phyloP scores from a whole-genome alignment of 2,329 filamentous ascomycete species.

The Xylariaceae sp. region DNA sequence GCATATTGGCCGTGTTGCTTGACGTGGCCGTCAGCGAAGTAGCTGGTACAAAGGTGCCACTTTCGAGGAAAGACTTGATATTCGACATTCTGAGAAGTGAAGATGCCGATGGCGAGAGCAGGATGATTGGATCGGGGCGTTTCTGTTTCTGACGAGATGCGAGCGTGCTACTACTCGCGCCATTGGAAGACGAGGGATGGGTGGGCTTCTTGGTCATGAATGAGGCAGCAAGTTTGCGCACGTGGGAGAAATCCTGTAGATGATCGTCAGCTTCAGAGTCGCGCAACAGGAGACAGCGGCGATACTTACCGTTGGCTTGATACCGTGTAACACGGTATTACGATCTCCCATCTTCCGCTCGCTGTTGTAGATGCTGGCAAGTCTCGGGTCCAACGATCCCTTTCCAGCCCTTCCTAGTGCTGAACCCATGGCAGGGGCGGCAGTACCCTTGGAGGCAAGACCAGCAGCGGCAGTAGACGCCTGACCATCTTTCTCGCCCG shows the following conservation, averaged over 20 bases:
- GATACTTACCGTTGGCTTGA: constrained; percentile 72
- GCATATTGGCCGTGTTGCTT: constrained; percentile 66
- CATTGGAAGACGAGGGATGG: constrained; percentile 34
- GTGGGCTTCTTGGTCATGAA: constrained; percentile 63
- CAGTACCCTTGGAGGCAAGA: constrained; percentile 36
- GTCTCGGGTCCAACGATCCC: constrained; percentile 68
- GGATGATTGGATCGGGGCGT: constrained; percentile 79
- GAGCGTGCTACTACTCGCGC: constrained; percentile 42
- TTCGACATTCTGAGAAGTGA: constrained; percentile 93
- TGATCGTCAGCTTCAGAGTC: constrained; percentile 1
- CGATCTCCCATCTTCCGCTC: constrained; percentile 90
- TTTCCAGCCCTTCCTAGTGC: constrained; percentile 53
- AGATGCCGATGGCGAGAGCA: constrained; percentile 92
- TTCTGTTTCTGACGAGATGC: constrained; percentile 51
- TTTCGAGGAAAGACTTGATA: constrained; percentile 87
- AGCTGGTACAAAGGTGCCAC: constrained; percentile 73
- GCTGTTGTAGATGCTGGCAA: constrained; percentile 84
- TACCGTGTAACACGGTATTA: constrained; percentile 79
- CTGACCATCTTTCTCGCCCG: constrained; percentile 55
- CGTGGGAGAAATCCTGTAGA: constrained; percentile 83
- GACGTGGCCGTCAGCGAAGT: constrained; percentile 56
- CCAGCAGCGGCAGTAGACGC: constrained; percentile 38
- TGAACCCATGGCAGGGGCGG: constrained; percentile 38
- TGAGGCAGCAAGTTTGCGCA: constrained; percentile 75
- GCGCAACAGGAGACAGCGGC: neutral